Base-by-base conservation (phyloP, 768 basidiomycete genomes). In the Pleurotus citrinopileatus region DNA sequence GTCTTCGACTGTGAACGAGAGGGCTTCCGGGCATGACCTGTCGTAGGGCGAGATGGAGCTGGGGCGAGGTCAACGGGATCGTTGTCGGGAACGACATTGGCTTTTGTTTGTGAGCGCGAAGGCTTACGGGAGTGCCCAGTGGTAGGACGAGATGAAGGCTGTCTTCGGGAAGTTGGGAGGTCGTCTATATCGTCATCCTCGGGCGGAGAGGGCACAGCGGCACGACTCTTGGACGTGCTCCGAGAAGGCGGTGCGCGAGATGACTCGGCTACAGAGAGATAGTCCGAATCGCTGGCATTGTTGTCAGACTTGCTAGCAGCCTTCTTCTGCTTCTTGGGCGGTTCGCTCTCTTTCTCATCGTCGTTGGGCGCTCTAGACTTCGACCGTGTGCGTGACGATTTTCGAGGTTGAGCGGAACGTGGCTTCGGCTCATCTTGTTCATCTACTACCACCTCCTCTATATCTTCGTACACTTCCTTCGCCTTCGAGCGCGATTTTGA, bases 381-480 rank as follows among this genome's bases (percentile, higher is more conserved):
- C 6, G 61, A 55, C 19, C 59, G 57, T 3, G 60, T 54, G 45
- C 60, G 51, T 20, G 56, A 59, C 19, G 59, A 55, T 20, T 59
- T 52, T 20, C 59, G 54, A 32, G 55, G 57, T 13, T 58, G 59
- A 42, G 51, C 55, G 1, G 57, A 40, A 43, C 27, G 40, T 19
- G 48, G 48, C 20, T 56, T 32, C 15, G 19, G n/a, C 7, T 25
- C 46, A 22, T 51, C 36, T 26, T 26, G 34, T 7, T 44, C 38
- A 27, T 40, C 50, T 3, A 52, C 55, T 15, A 42, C 51, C 13
- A 32, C 46, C 8, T 55, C 56, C n/a, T 57, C 62, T 12, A 62
- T 63, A 22, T 65, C 65, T n/a, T 64, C 64, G 23, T 62, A 60
- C 15, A 40, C 55, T 46, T 64, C 61, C 29, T 51, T 44, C n/a